These are phyloP conservation scores for Schizophyllum commune DNA, from an alignment of 1,284 basidiomycete genomes.

Conservation along the genomic window DNA sequence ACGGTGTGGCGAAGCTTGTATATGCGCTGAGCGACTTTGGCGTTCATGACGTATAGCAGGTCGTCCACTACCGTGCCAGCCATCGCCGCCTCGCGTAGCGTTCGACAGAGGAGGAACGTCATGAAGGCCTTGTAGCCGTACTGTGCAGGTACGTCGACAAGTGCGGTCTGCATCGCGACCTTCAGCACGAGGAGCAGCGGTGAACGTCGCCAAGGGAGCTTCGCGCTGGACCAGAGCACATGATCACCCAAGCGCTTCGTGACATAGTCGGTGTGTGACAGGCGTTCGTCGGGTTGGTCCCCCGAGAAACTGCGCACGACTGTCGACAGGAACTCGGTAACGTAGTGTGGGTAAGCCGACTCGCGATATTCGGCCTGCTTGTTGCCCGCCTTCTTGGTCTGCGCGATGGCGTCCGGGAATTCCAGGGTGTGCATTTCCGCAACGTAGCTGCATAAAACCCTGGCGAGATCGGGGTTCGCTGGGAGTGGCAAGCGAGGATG, in stretches of 20 bases:
- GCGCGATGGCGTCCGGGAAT: neutral
- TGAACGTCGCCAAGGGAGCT: conserved; percentile 38
- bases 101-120: conserved; percentile 26
- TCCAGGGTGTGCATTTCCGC: conserved; percentile 8
- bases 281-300: neutral
- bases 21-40: conserved; percentile 29
- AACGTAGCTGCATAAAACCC: conserved; percentile 11
- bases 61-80: conserved; percentile 16
- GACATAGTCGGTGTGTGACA: conserved; percentile 13
- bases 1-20: conserved; percentile 4
- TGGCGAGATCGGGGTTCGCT: conserved; percentile 17
- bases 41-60: conserved; percentile 20
- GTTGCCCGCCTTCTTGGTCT: conserved; percentile 20
- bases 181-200: conserved; percentile 37
- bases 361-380: conserved; percentile 22
- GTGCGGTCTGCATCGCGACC: conserved; percentile 35
- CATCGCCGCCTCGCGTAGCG: conserved; percentile 25
- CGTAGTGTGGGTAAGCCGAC: conserved; percentile 30
- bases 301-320: conserved; percentile 27
- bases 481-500: conserved; percentile 18
- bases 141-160: conserved; percentile 14
- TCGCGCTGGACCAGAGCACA: conserved; percentile 30
- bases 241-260: conserved; percentile 38
- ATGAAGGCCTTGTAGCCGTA: conserved; percentile 40
- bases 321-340: conserved; percentile 32